Evolutionary conservation across 1,284 basidiomycete species (phyloP).

Genomic region (Sporisorium exsertum): DNA sequence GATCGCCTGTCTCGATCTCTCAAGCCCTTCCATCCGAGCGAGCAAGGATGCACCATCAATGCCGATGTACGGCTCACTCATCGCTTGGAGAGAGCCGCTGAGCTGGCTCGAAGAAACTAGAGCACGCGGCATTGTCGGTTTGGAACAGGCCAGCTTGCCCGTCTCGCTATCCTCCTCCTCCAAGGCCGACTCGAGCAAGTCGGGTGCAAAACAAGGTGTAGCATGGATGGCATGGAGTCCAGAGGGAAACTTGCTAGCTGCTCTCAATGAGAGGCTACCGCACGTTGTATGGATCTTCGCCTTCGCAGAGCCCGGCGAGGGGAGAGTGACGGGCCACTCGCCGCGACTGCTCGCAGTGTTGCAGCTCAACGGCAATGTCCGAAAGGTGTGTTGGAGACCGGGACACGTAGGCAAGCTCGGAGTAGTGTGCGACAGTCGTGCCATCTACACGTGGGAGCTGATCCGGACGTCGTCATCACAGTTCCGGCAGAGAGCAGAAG

Average conservation of each 20-base stretch:
- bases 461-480: conserved; percentile 7
- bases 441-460: conserved; percentile 80
- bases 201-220: conserved; percentile 51
- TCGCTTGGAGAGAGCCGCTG: conserved; percentile 62
- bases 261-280: conserved; percentile 73
- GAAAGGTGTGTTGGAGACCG: conserved; percentile 81
- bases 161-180: conserved; percentile 32
- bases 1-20: conserved; percentile 28
- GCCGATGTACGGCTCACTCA: conserved; percentile 27
- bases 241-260: conserved; percentile 53
- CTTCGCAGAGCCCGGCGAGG: conserved; percentile 73
- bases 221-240: conserved; percentile 50
- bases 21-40: conserved; percentile 23
- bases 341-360: conserved; percentile 78
- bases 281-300: conserved; percentile 75
- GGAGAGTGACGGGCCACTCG: conserved; percentile 70
- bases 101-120: conserved; percentile 65
- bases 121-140: conserved; percentile 63
- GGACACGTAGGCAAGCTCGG: conserved; percentile 76
- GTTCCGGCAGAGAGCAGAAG: conserved; percentile 46
- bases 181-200: conserved; percentile 25
- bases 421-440: conserved; percentile 77
- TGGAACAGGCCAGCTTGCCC: conserved; percentile 52
- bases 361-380: conserved; percentile 75
- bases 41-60: conserved; percentile 13